Evolutionary conservation across 1,139 yeast genomes (phyloP), one percentile per base, ranked within the genome.

Genomic region (Arxiozyma slooffiae): DNA sequence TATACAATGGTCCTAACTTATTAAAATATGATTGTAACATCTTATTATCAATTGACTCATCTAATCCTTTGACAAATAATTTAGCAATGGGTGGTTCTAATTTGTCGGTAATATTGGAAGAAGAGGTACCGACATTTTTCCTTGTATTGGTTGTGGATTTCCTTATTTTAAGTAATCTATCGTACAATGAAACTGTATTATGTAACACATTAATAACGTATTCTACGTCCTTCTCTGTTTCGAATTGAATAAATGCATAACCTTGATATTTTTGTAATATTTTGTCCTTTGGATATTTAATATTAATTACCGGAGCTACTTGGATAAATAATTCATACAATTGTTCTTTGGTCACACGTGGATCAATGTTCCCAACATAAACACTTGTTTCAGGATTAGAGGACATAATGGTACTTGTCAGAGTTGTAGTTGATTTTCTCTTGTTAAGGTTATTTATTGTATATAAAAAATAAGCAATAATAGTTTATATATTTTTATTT

Each of bases 311-410:
- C 0, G 96, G 96, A 0, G 95, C 94, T 49, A 87, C 82, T 64
- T 92, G 98, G 14, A 86, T 69, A 67, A 89, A 83, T 37, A 92
- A 74, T 66, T 92, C 98, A 63, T 83, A 87, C 47, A 94, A 67
- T 20, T 85, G 60, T 1, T 75, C 69, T 56, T 85, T 95, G 1
- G 80, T 79, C 1, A 81, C 95, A 47, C 79, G 77, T 2, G 82
- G 80, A 57, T 87, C 96, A 9, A 92, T 69, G 59, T 88, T 88
- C 1, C 97, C 97, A 24, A 90, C 77, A 64, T 88, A 92, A 3
- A 90, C 68, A 0, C 95, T 80, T 1, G 82, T 81, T 41, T 80
- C 81, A 48, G 7, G 38, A 45, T 38, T 30, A 6, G 37, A 23
- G 20, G 20, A 23, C 43, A 40, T 40, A 30, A 30, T 30, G n/a